phyloP scores from a whole-genome alignment of 1,284 basidiomycete species.

The Puccinia horiana region DNA sequence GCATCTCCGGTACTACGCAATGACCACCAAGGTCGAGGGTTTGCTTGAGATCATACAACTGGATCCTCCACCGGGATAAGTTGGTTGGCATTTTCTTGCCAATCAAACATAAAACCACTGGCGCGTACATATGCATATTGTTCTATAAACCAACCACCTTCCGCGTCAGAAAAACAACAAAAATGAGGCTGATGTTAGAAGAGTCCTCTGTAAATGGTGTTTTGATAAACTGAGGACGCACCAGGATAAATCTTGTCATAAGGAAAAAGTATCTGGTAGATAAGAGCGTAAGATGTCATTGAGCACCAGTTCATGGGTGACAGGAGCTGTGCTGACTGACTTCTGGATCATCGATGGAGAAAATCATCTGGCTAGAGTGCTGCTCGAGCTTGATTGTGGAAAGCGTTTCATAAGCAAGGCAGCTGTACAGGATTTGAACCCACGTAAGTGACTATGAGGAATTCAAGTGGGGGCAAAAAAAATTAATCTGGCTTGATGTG shows the following conservation, averaged over 20 bases:
- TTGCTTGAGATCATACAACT: slow-evolving; percentile 49
- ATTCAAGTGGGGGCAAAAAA: no score
- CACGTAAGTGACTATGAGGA: no score
- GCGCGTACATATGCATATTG: slow-evolving; percentile 49
- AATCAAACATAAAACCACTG: neutral
- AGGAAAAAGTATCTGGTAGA: slow-evolving; percentile 43
- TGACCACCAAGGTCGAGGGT: slow-evolving; percentile 68
- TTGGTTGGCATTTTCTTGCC: neutral
- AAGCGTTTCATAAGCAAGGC: no score
- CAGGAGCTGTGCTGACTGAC: neutral
- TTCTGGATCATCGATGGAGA: slow-evolving; percentile 42
- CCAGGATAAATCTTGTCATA: slow-evolving; percentile 49
- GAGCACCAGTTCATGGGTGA: neutral
- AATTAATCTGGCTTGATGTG: no score
- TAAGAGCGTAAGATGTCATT: neutral
- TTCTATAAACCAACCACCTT: neutral
- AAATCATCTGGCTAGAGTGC: slow-evolving; percentile 21
- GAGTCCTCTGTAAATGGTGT: neutral
- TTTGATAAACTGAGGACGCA: neutral
- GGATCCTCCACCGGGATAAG: neutral
- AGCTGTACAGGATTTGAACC: no score
- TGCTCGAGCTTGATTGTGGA: neutral
- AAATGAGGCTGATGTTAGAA: neutral
- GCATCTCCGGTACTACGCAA: slow-evolving; percentile 99
- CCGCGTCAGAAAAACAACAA: neutral